Evolutionary conservation across 2,329 filamentous ascomycete species (phyloP), one percentile per base, ranked within the genome.

Genomic region (Aspergillus fijiensis): DNA sequence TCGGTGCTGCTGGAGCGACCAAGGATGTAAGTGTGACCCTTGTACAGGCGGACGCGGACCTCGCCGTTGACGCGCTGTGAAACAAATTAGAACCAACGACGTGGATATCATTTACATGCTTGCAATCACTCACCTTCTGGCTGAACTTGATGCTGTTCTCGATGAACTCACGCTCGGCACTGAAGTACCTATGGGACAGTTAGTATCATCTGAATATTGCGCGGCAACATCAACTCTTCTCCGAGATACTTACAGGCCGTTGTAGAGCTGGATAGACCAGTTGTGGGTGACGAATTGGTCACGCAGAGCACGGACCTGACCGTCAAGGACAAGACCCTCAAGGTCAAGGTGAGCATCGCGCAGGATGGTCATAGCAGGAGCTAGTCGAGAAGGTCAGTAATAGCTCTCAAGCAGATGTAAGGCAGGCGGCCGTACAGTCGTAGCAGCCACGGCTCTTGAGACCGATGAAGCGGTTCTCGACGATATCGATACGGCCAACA

Each of bases 361-460:
- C 64, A 74, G 65, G 63, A 68, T 70, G 62, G 71, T 74, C 35
- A 72, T 70, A 66, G 69, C 70, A 31, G 71, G 70, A 57, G 70
- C 72, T 67, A 27, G 12, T 3, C 6, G 25, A 3, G 14, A 56
- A 56, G 16, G 52, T 63, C 53, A 63, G 61, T 27, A 9, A n/a
- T 2, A 29, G 11, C 16, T n/a, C 48, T 29, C 27, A 29, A 29
- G 27, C 12, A 5, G 45, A n/a, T 14, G n/a, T 27, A 12, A 31
- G 11, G 16, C 12, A 12, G 10, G 19, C 14, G 19, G 14, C 74
- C 51, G 71, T 76, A 48, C 77, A 78, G 63, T 93, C 90, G 81
- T 93, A 93, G 82, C 90, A 93, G 69, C 90, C 90, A 70, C 90
- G 86, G 67, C 84, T 88, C 82, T 93, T 93, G 69, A 93, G 82